Evolutionary conservation across 1,284 basidiomycete species (phyloP), one percentile per base, ranked within the genome.

Genomic region (Pseudozyma pruni): DNA sequence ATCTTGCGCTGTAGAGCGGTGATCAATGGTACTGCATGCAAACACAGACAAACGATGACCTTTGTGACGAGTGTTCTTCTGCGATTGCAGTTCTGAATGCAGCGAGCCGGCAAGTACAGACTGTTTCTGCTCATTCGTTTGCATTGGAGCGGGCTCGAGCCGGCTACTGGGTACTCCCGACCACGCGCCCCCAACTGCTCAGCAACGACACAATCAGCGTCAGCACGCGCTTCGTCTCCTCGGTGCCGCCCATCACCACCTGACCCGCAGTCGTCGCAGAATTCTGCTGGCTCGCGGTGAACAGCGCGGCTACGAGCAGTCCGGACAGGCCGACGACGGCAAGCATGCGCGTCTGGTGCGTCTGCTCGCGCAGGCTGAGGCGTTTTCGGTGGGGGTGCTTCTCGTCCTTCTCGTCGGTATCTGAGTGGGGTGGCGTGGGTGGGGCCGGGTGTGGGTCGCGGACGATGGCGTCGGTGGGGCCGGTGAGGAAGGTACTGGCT

Each of bases 291-390:
- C 46, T 38, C 1, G 62, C 56, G 31, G 42, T 50, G 20, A 54
- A 53, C 16, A 70, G 47, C 16, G 67, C 67, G 0, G 64, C 70
- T 3, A 72, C 47, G 17, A 68, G 34, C 35, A 72, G 32, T 10
- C 70, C 70, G 13, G 46, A 47, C 1, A 72, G 22, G 13, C 70
- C 63, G n/a, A 68, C 64, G 20, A 72, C 48, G 20, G 69, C 59
- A 22, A 72, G 43, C 40, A 60, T 39, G n/a, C 41, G 51, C 2
- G 60, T 20, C 9, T 56, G 51, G 23, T 54, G 32, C 19, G 39
- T 11, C 31, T n/a, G 8, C 3, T 16, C 45, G 32, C 37, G 19
- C 22, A 13, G 33, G 9, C 20, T 14, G 2, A 9, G 33, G n/a
- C 27, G 23, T 38, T 23, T 44, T 3, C 37, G 31, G 31, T 33